These are phyloP conservation scores for Basidioascus undulatus DNA, from an alignment of 768 basidiomycete species.

Conservation along the genomic window DNA sequence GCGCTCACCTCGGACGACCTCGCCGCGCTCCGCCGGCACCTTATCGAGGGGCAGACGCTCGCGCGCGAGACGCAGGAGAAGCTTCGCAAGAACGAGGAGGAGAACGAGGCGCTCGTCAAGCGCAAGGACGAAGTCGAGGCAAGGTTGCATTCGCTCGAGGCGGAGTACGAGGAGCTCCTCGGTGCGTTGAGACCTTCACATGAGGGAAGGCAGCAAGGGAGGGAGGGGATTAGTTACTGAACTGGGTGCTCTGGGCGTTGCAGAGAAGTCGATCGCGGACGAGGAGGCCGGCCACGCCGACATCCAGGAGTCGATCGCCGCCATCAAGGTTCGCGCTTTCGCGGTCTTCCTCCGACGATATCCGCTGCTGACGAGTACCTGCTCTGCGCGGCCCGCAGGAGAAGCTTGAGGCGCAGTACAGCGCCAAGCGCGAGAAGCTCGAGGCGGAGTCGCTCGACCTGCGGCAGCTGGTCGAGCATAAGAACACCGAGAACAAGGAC, in stretches of 20 bases:
- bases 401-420: slow-evolving; percentile 83
- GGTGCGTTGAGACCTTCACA: too few relatives aligned
- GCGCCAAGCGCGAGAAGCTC: slow-evolving; percentile 74
- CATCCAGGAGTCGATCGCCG: slow-evolving; percentile 57
- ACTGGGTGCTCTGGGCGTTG: slow-evolving; percentile 7
- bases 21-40: slow-evolving; percentile 55
- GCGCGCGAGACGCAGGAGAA: slow-evolving; percentile 75
- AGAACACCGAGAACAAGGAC: slow-evolving; percentile 55
- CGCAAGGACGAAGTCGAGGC: slow-evolving; percentile 70
- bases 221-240: not conserved
- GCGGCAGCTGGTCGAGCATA: slow-evolving; percentile 70
- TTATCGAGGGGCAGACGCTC: slow-evolving; percentile 65
- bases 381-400: slow-evolving; percentile 2
- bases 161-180: slow-evolving; percentile 88
- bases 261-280: slow-evolving; percentile 78
- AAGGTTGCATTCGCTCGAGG: slow-evolving; percentile 52
- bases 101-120: slow-evolving; percentile 59
- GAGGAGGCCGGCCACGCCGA: slow-evolving; percentile 68
- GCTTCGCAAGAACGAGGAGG: slow-evolving; percentile 70
- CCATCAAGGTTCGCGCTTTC: slow-evolving; percentile 46
- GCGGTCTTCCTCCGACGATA: not conserved
- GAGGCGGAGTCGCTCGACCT: slow-evolving; percentile 60
- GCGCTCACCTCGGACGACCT: slow-evolving; percentile 51
- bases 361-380: slow-evolving; percentile 5
- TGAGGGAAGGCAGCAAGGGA: not conserved